Evolutionary conservation across 2,329 filamentous ascomycete genomes (phyloP), one percentile per base, ranked within the genome.

Genomic region (Aspergillus novoparasiticus): DNA sequence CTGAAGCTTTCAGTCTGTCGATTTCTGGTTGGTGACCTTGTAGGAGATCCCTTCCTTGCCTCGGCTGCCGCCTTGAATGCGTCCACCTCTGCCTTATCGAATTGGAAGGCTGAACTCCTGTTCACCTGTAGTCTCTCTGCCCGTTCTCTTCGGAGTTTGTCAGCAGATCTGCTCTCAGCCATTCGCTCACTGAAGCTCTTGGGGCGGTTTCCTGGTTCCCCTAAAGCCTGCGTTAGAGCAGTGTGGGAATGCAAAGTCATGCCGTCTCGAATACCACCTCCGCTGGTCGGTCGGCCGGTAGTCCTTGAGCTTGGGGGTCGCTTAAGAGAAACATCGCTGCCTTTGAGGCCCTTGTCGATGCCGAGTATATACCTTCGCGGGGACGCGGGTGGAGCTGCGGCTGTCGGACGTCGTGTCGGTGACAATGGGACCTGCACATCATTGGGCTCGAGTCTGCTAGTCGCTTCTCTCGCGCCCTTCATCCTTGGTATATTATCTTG

Each of bases 101-200:
- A 63, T 21, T 76, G 74, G 64, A 84, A 83, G 0, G 75, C 77
- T 3, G 77, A 75, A 61, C 76, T 81, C 67, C 81, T 76, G 58
- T 76, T 80, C 11, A 71, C 73, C 54, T 77, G 75, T 26, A 77
- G 67, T 43, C 71, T 72, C 57, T 80, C 76, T 48, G 74, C 74
- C 54, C 74, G 77, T 56, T 80, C 76, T 62, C 77, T 71, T 32
- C 73, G 75, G 28, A 72, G 72, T 60, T 76, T 78, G 34, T 81
- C 79, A n/a, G 71, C 69, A 23, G 75, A 72, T 54, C 81, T 87
- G 43, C 88, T 89, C 57, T 91, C 88, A 1, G 91, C 89, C 64
- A 99, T 86, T 54, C 94, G 85, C 76, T 98, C 93, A 73, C 91
- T 97, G 78, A 98, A 99, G 60, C 87, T 84, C 70, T 87, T 89